A percentile compares a stretch with the other conserved stretches of the same genome.
phyloP scores from a whole-genome alignment of 78 protist species.

The Dictyostelium intermedium region DNA sequence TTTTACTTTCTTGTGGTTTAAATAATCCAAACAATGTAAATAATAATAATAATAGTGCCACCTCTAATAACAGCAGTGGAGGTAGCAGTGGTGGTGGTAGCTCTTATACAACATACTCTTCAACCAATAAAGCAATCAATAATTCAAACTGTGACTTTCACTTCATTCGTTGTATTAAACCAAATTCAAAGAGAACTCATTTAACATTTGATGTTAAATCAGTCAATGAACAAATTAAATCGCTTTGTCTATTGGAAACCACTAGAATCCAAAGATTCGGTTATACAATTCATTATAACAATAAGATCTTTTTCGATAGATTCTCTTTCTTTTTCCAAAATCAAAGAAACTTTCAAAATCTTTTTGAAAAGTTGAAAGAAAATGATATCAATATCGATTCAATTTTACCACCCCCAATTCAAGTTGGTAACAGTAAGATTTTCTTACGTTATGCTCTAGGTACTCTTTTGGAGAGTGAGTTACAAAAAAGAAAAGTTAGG shows the following conservation, averaged over 20 bases:
- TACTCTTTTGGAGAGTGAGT: constrained; percentile 31
- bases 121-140: background rate
- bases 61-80: background rate
- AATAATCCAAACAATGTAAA: background rate
- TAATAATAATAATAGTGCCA: background rate
- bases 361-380: constrained; percentile 42
- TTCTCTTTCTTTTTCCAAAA: constrained; percentile 38
- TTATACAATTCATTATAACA: constrained; percentile 81
- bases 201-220: constrained; percentile 20
- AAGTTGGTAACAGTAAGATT: background rate
- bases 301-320: constrained; percentile 76
- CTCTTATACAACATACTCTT: background rate
- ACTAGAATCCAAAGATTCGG: constrained; percentile 90
- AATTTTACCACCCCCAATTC: constrained; percentile 16
- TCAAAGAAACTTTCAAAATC: background rate
- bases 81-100: background rate
- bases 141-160: constrained; percentile 67
- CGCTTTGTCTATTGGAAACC: constrained; percentile 80
- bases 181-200: constrained; percentile 81
- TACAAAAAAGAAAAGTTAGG: constrained; percentile 17
- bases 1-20: constrained; percentile 48
- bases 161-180: constrained; percentile 93
- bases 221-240: constrained; percentile 87
- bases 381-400: constrained; percentile 21
- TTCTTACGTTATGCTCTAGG: constrained; percentile 38